Evolutionary conservation across 176 grass and related monocot species (phyloP), one percentile per base, ranked within the genome.

Genomic region (Musa acuminata): DNA sequence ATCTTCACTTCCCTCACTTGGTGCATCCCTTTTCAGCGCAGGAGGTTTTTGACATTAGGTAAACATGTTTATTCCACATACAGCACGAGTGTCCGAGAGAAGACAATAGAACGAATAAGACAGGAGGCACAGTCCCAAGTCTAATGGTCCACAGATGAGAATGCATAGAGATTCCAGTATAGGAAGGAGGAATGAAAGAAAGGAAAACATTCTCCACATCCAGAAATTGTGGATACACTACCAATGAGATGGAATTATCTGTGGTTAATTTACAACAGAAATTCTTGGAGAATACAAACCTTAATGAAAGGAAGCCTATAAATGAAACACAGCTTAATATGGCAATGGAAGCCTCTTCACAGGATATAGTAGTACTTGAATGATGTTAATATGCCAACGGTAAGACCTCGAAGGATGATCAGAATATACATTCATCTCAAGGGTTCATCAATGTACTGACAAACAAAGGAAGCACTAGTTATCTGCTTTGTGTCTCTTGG

Each of bases 261-360:
- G 50, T 27, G 26, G 51, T 53, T 80, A 88, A 74, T 71, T 88
- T 83, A 85, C 62, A 82, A 22, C 65, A 62, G 20, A 21, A 49
- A 35, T 78, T 52, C 49, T 17, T n/a, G 19, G 26, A 75, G 58
- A 13, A 68, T 50, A 71, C 81, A 74, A 85, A 85, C 85, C 88
- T 88, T 82, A 81, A 72, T 75, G 85, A 87, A 88, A 85, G 81
- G 90, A 87, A 89, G 87, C 85, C 82, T 89, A 75, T 88, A 78
- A 75, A 78, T 77, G 81, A 88, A 83, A 85, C 78, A 85, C 85
- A 83, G 90, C 85, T 93, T 90, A 89, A 71, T 83, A 77, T 80
- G 63, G 81, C 71, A 67, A 76, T 63, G 87, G 67, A 87, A 89
- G 72, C 82, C 75, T 82, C 83, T 84, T 77, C 19, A 20, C 23